phyloP scores from a whole-genome alignment of 192 early-diverging fungal genomes.

The Globomyces pollinis-pini region DNA sequence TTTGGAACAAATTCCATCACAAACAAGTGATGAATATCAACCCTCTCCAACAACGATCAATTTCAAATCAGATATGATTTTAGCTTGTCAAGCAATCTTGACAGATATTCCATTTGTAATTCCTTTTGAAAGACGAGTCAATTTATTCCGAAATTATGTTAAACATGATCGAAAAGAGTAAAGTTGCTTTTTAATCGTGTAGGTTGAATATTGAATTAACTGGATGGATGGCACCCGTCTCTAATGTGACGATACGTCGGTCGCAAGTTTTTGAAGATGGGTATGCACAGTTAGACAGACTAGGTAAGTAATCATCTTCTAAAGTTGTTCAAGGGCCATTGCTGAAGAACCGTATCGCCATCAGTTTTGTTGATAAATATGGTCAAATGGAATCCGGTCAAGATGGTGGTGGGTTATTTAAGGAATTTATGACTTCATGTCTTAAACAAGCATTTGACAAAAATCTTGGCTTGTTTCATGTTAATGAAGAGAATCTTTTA shows the following conservation, averaged over 20 bases:
- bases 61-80: constrained; percentile 47
- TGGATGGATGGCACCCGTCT: constrained; percentile 14
- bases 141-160: constrained; percentile 74
- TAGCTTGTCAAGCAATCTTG: constrained; percentile 58
- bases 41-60: too few species aligned
- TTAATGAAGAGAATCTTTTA: constrained; percentile 27
- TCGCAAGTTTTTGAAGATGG: constrained; percentile 87
- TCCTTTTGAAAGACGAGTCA: constrained; percentile 81
- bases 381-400: constrained; percentile 76
- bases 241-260: constrained; percentile 57
- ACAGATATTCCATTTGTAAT: constrained; percentile 86
- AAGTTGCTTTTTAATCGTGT: too few species aligned
- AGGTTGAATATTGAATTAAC: constrained; percentile 23
- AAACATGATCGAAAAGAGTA: constrained; percentile 55
- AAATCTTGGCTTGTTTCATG: constrained; percentile 34
- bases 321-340: too few species aligned
- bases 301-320: constrained; percentile 33
- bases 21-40: background rate
- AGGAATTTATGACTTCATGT: constrained; percentile 78
- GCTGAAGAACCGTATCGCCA: constrained; percentile 75
- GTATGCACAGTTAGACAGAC: constrained; percentile 58
- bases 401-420: constrained; percentile 96
- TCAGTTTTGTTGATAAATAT: constrained; percentile 78
- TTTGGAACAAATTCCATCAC: background rate
- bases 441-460: constrained; percentile 47